Base-by-base conservation (phyloP, 169 alveolate species). In the Eimeria zaria region DNA sequence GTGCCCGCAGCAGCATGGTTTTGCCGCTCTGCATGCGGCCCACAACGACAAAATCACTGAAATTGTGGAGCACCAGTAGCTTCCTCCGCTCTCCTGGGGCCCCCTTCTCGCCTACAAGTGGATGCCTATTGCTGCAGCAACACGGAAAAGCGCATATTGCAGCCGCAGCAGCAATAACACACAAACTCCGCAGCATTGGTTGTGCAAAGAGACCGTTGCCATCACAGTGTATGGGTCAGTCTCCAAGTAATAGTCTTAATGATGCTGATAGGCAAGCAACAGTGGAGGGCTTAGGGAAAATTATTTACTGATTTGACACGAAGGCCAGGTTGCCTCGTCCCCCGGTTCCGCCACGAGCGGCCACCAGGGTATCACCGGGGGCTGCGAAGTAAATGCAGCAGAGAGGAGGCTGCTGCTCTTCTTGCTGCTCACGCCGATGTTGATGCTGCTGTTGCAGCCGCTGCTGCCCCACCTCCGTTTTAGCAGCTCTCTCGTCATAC, bases 1-100 rank as follows among this genome's bases (percentile, higher is more conserved):
- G 89, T 46, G 89, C 88, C 44, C 69, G 78, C 93, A 87, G 83
- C 93, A 87, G 93, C 93, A 51, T 87, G 81, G 93, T 39, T n/a
- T 87, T 87, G 93, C 93, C 93, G 60, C 93, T 87, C 60, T 87
- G 93, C 83, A 62, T 62, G 93, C 78, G 78, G 60, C 93, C 93
- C 58, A 87, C 81, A 48, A 39, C 93, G 33, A 87, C 62, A 53
- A 87, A 87, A 46, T 87, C 93, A 11, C 64, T 71, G n/a, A 87
- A 87, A 64, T 87, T 62, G 41, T 58, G 83, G 48, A 87, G 78
- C 93, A 87, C 81, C 93, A 87, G 81, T 24, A 87, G 93, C 62
- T 87, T 87, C 44, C 81, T 33, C 80, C 60, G 51, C 53, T 87
- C 93, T 60, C 93, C 93, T 2, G 93, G 81, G 11, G 93, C 7